Percentiles rank a stretch among this genome's conserved stretches.
These are phyloP conservation scores for Botrytis squamosa DNA, from an alignment of 2,329 filamentous ascomycete species.

Conservation along the genomic window DNA sequence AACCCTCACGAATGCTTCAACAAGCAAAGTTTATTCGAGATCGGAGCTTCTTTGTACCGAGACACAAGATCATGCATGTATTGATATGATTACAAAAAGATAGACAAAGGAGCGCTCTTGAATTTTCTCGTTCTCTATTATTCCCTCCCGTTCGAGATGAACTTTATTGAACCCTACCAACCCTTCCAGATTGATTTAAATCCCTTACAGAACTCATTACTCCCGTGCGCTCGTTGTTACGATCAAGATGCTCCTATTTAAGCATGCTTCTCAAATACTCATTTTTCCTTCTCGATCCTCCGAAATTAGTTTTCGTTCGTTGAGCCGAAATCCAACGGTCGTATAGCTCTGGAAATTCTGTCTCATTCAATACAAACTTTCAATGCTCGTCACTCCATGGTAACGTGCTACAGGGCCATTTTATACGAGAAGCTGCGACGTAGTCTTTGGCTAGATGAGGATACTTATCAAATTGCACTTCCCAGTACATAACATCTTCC, in stretches of 20 bases:
- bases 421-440: no score
- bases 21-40: neutral
- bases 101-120: neutral
- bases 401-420: no score
- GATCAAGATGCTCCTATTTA: neutral
- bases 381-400: neutral
- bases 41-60: neutral
- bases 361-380: neutral
- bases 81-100: neutral
- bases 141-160: neutral
- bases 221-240: neutral
- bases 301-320: neutral
- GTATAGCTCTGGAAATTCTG: neutral
- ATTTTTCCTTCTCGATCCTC: neutral
- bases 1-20: neutral
- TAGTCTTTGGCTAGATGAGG: no score
- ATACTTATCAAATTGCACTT: no score
- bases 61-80: neutral
- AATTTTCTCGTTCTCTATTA: neutral
- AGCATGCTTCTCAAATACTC: neutral
- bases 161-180: neutral
- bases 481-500: no score
- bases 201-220: no score
- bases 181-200: neutral
- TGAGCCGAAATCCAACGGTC: neutral